phyloP scores from a whole-genome alignment of 169 alveolate species.

The Babesia divergens region DNA sequence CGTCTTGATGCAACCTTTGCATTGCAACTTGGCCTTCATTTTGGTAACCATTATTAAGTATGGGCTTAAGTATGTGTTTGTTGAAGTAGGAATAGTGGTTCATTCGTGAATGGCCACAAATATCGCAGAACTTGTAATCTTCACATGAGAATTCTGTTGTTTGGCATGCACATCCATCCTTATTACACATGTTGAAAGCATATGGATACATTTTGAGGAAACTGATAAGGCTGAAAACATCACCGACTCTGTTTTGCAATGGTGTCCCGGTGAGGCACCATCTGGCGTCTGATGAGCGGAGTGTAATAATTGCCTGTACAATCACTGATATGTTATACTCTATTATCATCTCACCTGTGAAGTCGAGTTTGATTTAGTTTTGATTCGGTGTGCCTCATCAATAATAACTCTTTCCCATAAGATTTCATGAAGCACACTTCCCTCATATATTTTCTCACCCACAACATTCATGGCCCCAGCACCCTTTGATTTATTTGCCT shows the following conservation, averaged over 20 bases:
- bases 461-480: neutral
- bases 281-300: conserved; percentile 79
- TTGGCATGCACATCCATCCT: conserved; percentile 80
- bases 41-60: conserved; percentile 75
- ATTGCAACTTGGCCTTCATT: conserved; percentile 80
- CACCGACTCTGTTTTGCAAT: conserved; percentile 93
- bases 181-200: conserved; percentile 88
- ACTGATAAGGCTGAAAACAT: conserved; percentile 90
- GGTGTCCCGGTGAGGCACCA: conserved; percentile 98
- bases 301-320: conserved; percentile 50
- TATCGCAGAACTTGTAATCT: conserved; percentile 75
- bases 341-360: conserved; percentile 63
- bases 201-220: conserved; percentile 69
- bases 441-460: conserved; percentile 58
- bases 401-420: conserved; percentile 86
- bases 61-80: conserved; percentile 81
- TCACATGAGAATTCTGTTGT: conserved; percentile 71
- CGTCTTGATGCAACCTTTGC: conserved; percentile 63
- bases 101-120: conserved; percentile 81
- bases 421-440: conserved; percentile 60
- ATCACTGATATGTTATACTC: neutral
- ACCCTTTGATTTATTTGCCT: neutral
- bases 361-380: conserved; percentile 88
- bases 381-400: conserved; percentile 96
- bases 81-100: conserved; percentile 82